A percentile compares a stretch with the other conserved stretches of the same genome.
These are phyloP conservation scores for Trichoderma koningii DNA, from an alignment of 2,329 filamentous ascomycete genomes.

Conservation along the genomic window DNA sequence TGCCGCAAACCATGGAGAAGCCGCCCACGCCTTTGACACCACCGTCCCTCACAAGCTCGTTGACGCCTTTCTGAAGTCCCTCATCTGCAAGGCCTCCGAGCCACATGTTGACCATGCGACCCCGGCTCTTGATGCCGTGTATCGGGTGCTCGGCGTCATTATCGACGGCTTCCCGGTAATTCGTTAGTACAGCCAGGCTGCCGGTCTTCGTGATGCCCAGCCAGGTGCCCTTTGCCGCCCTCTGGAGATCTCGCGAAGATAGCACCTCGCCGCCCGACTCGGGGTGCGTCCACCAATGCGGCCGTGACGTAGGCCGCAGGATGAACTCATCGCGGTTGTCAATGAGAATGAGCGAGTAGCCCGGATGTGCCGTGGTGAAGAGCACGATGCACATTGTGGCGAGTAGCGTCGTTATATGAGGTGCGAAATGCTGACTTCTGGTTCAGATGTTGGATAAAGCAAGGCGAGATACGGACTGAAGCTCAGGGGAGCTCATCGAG, in stretches of 20 bases:
- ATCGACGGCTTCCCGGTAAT: slow-evolving; percentile 60
- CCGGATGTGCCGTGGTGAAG: slow-evolving; percentile 72
- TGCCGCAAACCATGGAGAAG: slow-evolving; percentile 67
- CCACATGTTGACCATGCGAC: slow-evolving; percentile 66
- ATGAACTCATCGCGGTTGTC: slow-evolving; percentile 79
- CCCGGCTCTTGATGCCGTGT: slow-evolving; percentile 58
- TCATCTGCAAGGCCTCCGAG: slow-evolving; percentile 53
- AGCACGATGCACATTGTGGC: slow-evolving; percentile 73
- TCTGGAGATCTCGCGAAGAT: slow-evolving; percentile 63
- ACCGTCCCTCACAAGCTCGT: slow-evolving; percentile 53
- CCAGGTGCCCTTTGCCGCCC: slow-evolving; percentile 66
- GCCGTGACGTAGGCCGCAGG: slow-evolving; percentile 62
- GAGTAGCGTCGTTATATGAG: neutral
- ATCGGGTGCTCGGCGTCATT: slow-evolving; percentile 53
- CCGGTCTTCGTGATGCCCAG: slow-evolving; percentile 63
- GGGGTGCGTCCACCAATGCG: slow-evolving; percentile 62
- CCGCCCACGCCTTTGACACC: slow-evolving; percentile 64
- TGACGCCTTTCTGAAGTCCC: slow-evolving; percentile 53
- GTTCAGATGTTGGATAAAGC: too few relatives aligned
- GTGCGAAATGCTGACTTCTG: too few relatives aligned
- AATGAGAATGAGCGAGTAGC: slow-evolving; percentile 72
- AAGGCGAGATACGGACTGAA: neutral
- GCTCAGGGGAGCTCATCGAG: neutral
- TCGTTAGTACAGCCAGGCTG: slow-evolving; percentile 65
- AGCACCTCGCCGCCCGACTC: slow-evolving; percentile 51